Base-by-base conservation (phyloP, 108 stramenopile species). In the Stephanodiscus minutulus region DNA sequence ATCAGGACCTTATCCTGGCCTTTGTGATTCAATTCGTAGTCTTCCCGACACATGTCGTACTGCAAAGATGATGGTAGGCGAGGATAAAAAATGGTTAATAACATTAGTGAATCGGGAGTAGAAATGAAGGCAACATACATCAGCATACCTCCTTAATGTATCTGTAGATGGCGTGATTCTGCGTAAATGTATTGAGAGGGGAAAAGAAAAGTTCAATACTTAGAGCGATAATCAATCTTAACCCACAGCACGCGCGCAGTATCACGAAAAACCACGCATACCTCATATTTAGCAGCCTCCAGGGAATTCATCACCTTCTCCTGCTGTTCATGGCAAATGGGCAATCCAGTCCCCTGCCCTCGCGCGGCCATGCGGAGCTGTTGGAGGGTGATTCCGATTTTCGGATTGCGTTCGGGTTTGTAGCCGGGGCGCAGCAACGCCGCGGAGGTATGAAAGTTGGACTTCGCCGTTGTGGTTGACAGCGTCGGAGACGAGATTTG, bases 291-390 rank as follows among this genome's bases (percentile, higher is more conserved):
- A 11, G 89, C 83, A 22, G 87, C 89, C 76, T 90, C 84, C 66
- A 93, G 61, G 15, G 88, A 79, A 61, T 89, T 85, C 63, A 88
- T 82, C 25, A 93, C 75, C 58, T 84, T 87, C 85, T 85, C 83
- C 47, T 85, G 84, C 50, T 90, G 70, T 41, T 89, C 86, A 60
- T 82, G 78, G 72, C 91, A 92, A 43, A 82, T 78, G 33, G 81
- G 81, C 49, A 55, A 31, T 31, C 77, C 35, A 17, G 72, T 41
- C 39, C 77, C 64, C 20, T 44, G 48, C 60, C 64, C 85, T 77
- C 87, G 85, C 62, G 87, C 87, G 35, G 85, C 87, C 84, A 88
- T 90, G 31, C 89, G 82, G 21, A 92, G 71, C 70, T 88, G 87
- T 35, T 92, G 85, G 56, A 92, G 66, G 0, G 91, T 87, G 29